Conservation (phyloP, 1,139 yeast genomes). For the Zygosaccharomyces sapae region DNA sequence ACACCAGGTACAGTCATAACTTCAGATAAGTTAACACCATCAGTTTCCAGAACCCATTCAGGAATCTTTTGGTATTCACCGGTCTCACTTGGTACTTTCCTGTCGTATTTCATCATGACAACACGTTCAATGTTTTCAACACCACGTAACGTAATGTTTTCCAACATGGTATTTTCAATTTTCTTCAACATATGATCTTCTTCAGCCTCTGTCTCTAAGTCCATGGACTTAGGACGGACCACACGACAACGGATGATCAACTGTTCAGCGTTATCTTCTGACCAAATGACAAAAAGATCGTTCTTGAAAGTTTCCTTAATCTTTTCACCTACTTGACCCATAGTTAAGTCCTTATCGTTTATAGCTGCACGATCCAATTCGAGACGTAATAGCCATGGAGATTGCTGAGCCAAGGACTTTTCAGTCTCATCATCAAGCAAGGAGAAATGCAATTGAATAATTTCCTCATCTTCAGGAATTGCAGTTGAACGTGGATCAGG, state of each 20-base stretch:
- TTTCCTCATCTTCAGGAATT: constrained; percentile 93
- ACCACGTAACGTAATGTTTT: constrained; percentile 92
- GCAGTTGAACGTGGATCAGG: constrained; percentile 97
- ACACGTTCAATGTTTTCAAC: constrained; percentile 90
- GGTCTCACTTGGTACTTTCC: constrained; percentile 67
- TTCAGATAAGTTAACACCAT: constrained; percentile 93
- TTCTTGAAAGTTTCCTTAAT: constrained; percentile 91
- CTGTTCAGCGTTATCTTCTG: constrained; percentile 97
- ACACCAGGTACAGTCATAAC: constrained; percentile 96
- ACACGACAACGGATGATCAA: constrained; percentile 97
- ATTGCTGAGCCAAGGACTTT: constrained; percentile 86
- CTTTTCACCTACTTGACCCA: constrained; percentile 98
- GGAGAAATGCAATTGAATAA: constrained; percentile 94
- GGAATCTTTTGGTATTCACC: constrained; percentile 88
- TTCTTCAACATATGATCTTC: constrained; percentile 96
- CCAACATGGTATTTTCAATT: constrained; percentile 94
- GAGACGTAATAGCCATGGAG: constrained; percentile 95
- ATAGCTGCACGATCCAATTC: constrained; percentile 98
- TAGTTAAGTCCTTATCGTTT: constrained; percentile 95
- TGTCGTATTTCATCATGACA: constrained; percentile 80
- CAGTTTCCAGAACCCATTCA: constrained; percentile 98
- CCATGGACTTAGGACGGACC: constrained; percentile 88
- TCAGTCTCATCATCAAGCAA: constrained; percentile 98
- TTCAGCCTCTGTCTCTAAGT: constrained; percentile 91
- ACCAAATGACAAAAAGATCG: constrained; percentile 96